Percentiles rank a stretch among this genome's conserved stretches.
Conservation (phyloP, 148 eudicot species). For the Heliosperma pusillum region DNA sequence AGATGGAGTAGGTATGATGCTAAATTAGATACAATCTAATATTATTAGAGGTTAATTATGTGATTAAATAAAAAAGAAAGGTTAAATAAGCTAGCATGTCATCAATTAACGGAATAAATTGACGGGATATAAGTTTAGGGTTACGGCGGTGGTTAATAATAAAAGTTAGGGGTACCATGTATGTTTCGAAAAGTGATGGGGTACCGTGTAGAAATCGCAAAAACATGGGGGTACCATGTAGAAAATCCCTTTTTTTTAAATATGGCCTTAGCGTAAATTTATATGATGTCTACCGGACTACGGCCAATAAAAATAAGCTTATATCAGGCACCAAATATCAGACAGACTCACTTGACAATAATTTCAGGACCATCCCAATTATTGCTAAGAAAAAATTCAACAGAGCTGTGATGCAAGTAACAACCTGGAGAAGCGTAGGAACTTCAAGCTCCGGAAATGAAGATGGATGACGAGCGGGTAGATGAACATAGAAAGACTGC, state of each 20-base stretch:
- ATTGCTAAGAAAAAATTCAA: neutral
- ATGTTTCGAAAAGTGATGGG: too few species aligned
- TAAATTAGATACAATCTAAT: too few species aligned
- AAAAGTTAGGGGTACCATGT: too few species aligned
- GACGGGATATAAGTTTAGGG: too few species aligned
- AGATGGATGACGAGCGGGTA: constrained; percentile 87
- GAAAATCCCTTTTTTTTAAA: neutral
- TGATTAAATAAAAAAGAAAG: too few species aligned
- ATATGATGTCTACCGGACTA: neutral
- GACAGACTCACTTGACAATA: neutral
- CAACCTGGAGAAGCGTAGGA: constrained; percentile 92
- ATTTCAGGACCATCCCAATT: neutral
- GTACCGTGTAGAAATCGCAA: too few species aligned
- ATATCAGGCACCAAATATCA: neutral
- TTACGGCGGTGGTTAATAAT: too few species aligned
- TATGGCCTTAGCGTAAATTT: neutral
- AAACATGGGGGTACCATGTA: too few species aligned
- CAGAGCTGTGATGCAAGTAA: neutral
- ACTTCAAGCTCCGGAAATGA: constrained; percentile 89
- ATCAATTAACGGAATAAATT: too few species aligned
- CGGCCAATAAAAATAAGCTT: neutral
- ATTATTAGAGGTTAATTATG: too few species aligned
- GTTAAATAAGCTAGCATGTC: too few species aligned
- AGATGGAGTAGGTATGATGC: too few species aligned
- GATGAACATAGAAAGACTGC: constrained; percentile 89